Evolutionary conservation across 345 rosid species (phyloP), one percentile per base, ranked within the genome.

Genomic region (Laguncularia racemosa): DNA sequence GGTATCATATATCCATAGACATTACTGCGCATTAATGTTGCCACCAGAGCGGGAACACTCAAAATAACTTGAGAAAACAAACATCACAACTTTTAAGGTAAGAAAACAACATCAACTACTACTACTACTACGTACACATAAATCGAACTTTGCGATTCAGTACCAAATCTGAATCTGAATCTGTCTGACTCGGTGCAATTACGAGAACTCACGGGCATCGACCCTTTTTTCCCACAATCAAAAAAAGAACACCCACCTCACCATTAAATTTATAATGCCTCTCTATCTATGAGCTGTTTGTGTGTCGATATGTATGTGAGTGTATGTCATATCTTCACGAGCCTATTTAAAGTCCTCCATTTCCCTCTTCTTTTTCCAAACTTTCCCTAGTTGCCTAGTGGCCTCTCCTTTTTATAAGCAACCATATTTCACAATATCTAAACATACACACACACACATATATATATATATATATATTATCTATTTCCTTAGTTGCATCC

Each of bases 191-290:
- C 45, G 33, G 59, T 67, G 70, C 71, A 71, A 58, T 69, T 59
- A 75, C 75, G 57, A 69, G 67, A 78, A 66, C 58, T 83, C 90
- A 86, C 90, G 88, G 71, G 75, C 78, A 77, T 77, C 78, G n/a
- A n/a, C n/a, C n/a, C n/a, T n/a, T 23, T 23, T 2, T 59, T 50
- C 50, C 33, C 48, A 66, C 53, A 53, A 43, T 12, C 44, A 9
- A 52, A 38, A 17, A 44, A 62, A 44, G 55, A 56, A 46, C 66
- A 65, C 62, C 80, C 74, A 70, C 72, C 74, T 65, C 66, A 53
- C 64, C 71, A 53, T 49, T 33, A 33, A 33, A 33, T 33, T 62
- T 46, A 38, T 57, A 64, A 55, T 59, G 50, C 69, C 49, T 55
- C 56, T 60, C 50, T 53, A 67, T 46, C 56, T 48, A 57, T 55